Percentiles rank a stretch among this genome's conserved stretches.
These are phyloP conservation scores for Ustilago hordei DNA, from an alignment of 1,284 basidiomycete species.

Conservation along the genomic window DNA sequence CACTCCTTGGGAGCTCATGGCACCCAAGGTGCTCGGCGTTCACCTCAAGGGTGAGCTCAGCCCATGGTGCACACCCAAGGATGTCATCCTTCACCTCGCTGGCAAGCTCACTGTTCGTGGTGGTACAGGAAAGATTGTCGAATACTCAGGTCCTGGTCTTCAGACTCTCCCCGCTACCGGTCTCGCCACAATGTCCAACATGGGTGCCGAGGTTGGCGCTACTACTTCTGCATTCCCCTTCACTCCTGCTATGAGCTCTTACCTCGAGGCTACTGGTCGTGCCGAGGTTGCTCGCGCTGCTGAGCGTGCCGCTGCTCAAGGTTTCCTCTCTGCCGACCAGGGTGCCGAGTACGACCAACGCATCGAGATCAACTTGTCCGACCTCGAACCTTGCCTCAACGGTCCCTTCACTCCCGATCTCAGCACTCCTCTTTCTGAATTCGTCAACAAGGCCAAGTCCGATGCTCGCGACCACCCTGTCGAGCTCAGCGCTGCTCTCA, in stretches of 20 bases:
- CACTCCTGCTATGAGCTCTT: constrained; percentile 84
- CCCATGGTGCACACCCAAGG: constrained; percentile 96
- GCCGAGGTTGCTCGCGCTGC: constrained; percentile 88
- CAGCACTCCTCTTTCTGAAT: constrained; percentile 93
- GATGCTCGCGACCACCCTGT: constrained; percentile 86
- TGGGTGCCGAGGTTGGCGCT: constrained; percentile 99
- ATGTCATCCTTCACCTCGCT: constrained; percentile 92
- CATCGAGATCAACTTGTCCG: constrained; percentile 91
- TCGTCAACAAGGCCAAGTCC: constrained; percentile 79
- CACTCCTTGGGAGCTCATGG: constrained; percentile 98
- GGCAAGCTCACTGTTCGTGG: constrained; percentile 96
- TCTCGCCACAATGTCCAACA: constrained; percentile 94
- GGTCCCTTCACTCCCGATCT: constrained; percentile 98
- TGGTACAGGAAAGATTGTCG: constrained; percentile 94
- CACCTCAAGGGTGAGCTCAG: constrained; percentile 88
- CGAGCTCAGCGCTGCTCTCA: constrained; percentile 87
- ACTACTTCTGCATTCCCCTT: constrained; percentile 99
- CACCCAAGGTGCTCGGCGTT: constrained; percentile 83
- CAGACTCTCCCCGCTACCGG: constrained; percentile 91
- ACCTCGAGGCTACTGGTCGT: constrained; percentile 89
- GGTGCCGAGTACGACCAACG: constrained; percentile 96
- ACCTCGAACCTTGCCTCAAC: constrained; percentile 89
- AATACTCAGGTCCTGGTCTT: constrained; percentile 98
- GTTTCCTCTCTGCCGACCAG: constrained; percentile 83
- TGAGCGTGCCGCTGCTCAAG: constrained; percentile 82